Base-by-base conservation (phyloP, 2,329 filamentous ascomycete genomes). In the Colletotrichum spaethianum region DNA sequence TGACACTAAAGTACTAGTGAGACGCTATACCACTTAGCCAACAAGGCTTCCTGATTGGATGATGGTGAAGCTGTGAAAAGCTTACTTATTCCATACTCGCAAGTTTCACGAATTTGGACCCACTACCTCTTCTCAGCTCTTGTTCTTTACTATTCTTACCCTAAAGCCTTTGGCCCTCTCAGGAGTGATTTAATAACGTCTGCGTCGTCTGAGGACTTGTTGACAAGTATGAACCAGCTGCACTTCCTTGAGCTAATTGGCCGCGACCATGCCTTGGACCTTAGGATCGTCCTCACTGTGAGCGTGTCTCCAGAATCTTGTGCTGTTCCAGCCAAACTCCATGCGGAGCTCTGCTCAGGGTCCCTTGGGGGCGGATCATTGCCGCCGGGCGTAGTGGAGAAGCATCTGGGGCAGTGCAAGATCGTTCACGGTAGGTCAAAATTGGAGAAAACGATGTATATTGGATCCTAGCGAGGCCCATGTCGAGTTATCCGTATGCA, bases 31-130 rank as follows among this genome's bases (percentile, higher is more conserved):
- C 67, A 69, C 67, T 69, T 56, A 69, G 67, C 67, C 67, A 69
- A 69, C 53, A 64, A 69, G 61, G 61, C 67, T 11, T 33, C 5
- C 23, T 38, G 7, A 69, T 65, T 59, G 61, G 61, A 44, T 65
- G 33, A 8, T 1, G 0, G 0, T 2, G 0, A n/a, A n/a, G n/a
- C n/a, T n/a, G n/a, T n/a, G 0, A 0, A 8, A 1, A 7, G 18
- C 18, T 12, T 55, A 20, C 4, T n/a, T 36, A 36, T 46, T n/a
- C 1, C 2, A 4, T 1, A n/a, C 3, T 6, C 1, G 8, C 0
- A 8, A 44, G 16, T 1, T 20, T 16, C 20, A 33, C 20, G 2
- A 1, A 8, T 11, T 26, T 50, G 5, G 23, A 4, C 3, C 46
- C n/a, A 50, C 46, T 26, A n/a, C n/a, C n/a, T n/a, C n/a, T n/a